phyloP scores from a whole-genome alignment of 208 protist genomes.

The Trypanosoma lewisi region DNA sequence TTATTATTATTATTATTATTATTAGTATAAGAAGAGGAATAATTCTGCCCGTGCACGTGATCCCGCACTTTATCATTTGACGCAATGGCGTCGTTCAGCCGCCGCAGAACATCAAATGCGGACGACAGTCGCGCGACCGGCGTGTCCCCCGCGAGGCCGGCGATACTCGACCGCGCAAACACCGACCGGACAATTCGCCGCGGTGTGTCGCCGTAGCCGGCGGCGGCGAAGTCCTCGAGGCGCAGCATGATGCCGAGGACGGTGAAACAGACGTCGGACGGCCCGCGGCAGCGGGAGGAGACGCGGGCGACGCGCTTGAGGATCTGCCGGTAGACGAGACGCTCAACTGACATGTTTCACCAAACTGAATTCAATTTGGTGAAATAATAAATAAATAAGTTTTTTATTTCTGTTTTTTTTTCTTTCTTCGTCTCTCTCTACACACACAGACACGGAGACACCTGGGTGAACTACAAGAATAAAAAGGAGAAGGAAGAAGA shows the following conservation, averaged over 20 bases:
- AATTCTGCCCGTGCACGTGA: background rate
- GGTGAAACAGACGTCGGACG: constrained; percentile 63
- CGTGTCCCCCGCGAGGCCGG: constrained; percentile 43
- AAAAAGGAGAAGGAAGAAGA: too few species aligned
- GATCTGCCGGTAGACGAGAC: constrained; percentile 70
- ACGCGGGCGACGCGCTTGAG: constrained; percentile 40
- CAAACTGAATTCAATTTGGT: background rate
- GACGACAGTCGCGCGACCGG: constrained; percentile 36
- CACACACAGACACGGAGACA: background rate
- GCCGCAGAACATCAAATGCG: constrained; percentile 60
- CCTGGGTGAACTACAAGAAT: too few species aligned
- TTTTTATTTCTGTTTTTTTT: background rate
- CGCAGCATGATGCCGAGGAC: constrained; percentile 63
- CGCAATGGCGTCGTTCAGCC: constrained; percentile 39
- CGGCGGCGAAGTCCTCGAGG: constrained; percentile 60
- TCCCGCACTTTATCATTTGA: background rate
- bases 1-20: too few species aligned
- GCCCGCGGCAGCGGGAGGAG: constrained; percentile 39
- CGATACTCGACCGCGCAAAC: constrained; percentile 56
- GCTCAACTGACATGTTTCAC: constrained; percentile 52
- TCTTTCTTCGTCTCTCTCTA: background rate
- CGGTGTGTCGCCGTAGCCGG: constrained; percentile 57
- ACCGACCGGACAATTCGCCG: constrained; percentile 41
- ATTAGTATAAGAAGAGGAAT: background rate
- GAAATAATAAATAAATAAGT: background rate